Base-by-base conservation (phyloP, 495 filamentous ascomycete species). In the Elasticomyces elasticus region DNA sequence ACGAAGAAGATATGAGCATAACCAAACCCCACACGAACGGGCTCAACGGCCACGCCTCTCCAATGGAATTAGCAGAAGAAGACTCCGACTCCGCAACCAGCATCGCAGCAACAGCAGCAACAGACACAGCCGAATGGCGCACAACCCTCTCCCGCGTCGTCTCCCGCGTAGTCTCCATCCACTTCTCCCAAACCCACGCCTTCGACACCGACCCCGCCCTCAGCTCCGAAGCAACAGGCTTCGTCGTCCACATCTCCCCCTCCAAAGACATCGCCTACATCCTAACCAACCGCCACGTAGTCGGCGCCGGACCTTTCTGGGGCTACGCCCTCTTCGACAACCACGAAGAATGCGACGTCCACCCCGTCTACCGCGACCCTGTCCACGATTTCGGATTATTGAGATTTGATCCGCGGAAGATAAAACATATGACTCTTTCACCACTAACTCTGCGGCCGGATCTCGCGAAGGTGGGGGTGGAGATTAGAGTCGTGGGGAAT, bases 341-440 rank as follows among this genome's bases (percentile, higher is more conserved):
- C 62, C 92, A 99, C 68, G 92, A 88, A 65, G 84, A 98, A 79
- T 94, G 89, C 52, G 92, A 97, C 66, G 91, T 94, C 54, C 86
- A 86, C 66, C 92, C 92, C n/a, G 87, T 99, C 35, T 99, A 99
- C 68, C 86, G 92, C 62, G 92, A 99, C 64, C 92, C 92, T 43
- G 89, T 99, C 30, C 92, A 99, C 71, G 92, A 99, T 70, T 99
- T 99, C 61, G 92, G 92, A 49, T 87, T 99, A 60, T 80, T 99
- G 33, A 81, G 92, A 53, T 99, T 97, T 72, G 85, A 97, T 62
- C 92, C 94, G 28, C 86, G 87, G 64, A 83, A 84, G 3, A 95
- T 99, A 67, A 94, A 94, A 64, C 96, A 97, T 67, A 94, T 97
- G 88, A 83, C 83, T 7, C 76, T 99, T 19, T 78, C 79, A 2